A percentile compares a stretch with the other conserved stretches of the same genome.
These are phyloP conservation scores for Lipomyces starkeyi DNA, from an alignment of 805 yeast genomes.

Conservation along the genomic window DNA sequence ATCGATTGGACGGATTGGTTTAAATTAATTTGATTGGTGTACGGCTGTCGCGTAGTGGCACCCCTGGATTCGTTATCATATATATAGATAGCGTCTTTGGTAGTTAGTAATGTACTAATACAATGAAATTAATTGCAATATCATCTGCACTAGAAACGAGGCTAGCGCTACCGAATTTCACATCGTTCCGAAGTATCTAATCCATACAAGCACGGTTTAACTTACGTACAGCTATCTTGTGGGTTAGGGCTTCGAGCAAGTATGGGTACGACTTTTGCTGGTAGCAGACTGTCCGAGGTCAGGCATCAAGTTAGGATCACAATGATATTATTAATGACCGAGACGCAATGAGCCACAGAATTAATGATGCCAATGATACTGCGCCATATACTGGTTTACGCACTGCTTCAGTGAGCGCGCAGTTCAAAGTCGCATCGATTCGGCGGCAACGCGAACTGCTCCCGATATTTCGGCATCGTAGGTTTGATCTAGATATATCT, in stretches of 20 bases:
- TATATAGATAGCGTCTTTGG: background rate
- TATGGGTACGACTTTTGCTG: no score
- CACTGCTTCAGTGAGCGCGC: constrained; percentile 24
- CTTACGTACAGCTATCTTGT: no score
- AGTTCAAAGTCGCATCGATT: constrained; percentile 30
- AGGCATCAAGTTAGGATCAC: background rate
- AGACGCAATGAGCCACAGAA: background rate
- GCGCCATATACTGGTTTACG: constrained; percentile 15
- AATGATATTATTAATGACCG: background rate
- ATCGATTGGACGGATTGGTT: background rate
- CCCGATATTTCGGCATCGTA: constrained; percentile 34
- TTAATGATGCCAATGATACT: background rate
- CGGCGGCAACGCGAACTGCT: constrained; percentile 29
- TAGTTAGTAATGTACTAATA: background rate
- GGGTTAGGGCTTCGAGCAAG: no score
- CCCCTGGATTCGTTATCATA: background rate
- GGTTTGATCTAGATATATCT: background rate
- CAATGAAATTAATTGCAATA: background rate
- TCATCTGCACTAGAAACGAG: background rate
- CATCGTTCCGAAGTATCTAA: no score
- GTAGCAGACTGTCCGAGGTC: no score
- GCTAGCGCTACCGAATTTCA: no score
- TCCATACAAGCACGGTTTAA: no score
- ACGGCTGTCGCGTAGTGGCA: background rate
- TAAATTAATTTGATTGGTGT: no score